Conservation (phyloP, 768 basidiomycete species). For the Mycena olivaceomarginata region DNA sequence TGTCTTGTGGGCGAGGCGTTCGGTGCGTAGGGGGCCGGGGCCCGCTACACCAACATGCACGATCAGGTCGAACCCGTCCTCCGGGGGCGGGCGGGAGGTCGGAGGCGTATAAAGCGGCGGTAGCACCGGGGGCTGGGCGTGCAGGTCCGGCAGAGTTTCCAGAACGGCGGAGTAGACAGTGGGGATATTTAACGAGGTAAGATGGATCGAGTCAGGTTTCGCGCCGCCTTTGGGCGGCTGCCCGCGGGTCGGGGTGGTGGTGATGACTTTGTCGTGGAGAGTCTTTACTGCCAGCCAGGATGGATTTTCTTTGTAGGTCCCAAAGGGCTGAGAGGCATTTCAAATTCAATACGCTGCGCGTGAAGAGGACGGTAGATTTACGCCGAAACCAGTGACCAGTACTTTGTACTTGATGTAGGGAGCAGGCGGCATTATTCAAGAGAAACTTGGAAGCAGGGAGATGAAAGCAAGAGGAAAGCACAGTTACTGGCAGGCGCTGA, state of each 20-base stretch:
- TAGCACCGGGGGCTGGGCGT: slow-evolving; percentile 36
- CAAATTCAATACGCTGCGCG: not conserved
- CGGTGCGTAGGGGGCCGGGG: slow-evolving; percentile 30
- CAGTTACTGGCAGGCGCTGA: too few relatives aligned
- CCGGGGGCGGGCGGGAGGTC: slow-evolving; percentile 33
- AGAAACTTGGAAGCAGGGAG: too few relatives aligned
- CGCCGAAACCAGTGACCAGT: slow-evolving; percentile 25
- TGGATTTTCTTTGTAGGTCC: slow-evolving; percentile 75
- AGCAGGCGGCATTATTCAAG: not conserved
- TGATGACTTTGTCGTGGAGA: slow-evolving; percentile 74
- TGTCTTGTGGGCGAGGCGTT: slow-evolving; percentile 44
- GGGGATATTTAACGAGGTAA: slow-evolving; percentile 41
- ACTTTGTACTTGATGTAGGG: slow-evolving; percentile 25
- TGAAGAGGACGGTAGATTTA: slow-evolving; percentile 7
- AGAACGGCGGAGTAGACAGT: slow-evolving; percentile 41
- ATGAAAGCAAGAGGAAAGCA: too few relatives aligned
- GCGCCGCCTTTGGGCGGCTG: slow-evolving; percentile 39
- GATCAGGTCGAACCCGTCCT: slow-evolving; percentile 41
- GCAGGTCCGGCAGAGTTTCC: slow-evolving; percentile 35
- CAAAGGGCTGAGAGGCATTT: slow-evolving; percentile 67
- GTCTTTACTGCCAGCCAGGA: slow-evolving; percentile 84
- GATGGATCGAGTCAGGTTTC: slow-evolving; percentile 33
- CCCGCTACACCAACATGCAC: slow-evolving; percentile 42
- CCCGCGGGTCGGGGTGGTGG: slow-evolving; percentile 27
- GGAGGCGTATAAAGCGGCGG: slow-evolving; percentile 27